Conservation (phyloP, 2,329 filamentous ascomycete genomes). For the Trichoderma sp. region DNA sequence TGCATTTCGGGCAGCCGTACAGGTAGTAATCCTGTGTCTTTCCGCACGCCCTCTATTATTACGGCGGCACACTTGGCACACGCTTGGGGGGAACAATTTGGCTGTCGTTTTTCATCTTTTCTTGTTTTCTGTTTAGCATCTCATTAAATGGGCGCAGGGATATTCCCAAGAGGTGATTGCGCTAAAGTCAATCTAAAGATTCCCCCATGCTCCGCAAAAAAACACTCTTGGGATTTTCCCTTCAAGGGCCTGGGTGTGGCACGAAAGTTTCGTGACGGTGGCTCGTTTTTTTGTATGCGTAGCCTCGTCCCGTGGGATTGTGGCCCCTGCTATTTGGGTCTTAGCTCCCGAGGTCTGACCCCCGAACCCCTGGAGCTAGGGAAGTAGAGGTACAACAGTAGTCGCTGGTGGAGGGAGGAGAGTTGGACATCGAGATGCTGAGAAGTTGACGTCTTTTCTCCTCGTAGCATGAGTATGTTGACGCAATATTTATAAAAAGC, state of each 20-base stretch:
- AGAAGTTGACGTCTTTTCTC: not conserved
- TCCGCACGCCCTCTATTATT: not conserved
- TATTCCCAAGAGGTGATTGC: not conserved
- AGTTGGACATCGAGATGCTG: not conserved
- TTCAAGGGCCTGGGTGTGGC: not conserved
- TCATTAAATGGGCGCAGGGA: conserved; percentile 3
- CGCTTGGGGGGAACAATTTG: not conserved
- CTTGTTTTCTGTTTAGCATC: not conserved
- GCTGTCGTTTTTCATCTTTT: not conserved
- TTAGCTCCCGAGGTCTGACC: conserved; percentile 19
- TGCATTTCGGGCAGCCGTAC: not conserved
- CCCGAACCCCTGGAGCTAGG: conserved; percentile 20
- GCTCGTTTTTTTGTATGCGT: not conserved
- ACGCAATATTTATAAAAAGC: not conserved
- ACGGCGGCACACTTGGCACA: not conserved
- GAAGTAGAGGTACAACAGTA: not conserved
- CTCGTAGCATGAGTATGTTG: not conserved
- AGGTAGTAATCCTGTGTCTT: not conserved
- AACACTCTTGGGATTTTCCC: not conserved
- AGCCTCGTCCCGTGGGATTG: not conserved
- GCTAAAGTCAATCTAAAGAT: not conserved
- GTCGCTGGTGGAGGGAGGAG: not conserved
- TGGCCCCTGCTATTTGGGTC: not conserved
- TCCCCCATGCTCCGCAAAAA: not conserved
- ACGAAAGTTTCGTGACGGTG: conserved; percentile 13